Base-by-base conservation (phyloP, 176 grass and related monocot genomes). In the Oryza meyeriana region DNA sequence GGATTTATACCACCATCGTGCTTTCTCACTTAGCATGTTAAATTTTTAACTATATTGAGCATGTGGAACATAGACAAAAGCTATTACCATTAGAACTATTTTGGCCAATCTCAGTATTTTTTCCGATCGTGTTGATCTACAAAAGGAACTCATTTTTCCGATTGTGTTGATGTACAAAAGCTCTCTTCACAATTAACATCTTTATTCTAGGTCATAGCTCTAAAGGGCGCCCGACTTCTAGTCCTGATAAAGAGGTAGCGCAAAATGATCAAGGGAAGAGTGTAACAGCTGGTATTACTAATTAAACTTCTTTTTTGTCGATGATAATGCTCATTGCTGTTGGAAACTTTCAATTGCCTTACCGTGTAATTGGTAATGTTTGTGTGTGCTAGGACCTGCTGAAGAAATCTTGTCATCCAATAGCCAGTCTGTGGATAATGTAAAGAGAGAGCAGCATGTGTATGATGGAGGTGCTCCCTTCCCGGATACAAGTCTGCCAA, bases 141-240 rank as follows among this genome's bases (percentile, higher is more conserved):
- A 38, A 73, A 66, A 77, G 55, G 27, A 42, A 11, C 36, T 36
- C 27, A 66, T 48, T 77, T 81, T 66, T 75, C 39, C 57, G 41
- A 4, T 2, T 33, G 4, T 22, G 17, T 55, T 55, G 48, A 47
- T 79, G 20, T 68, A 73, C 41, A 39, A 74, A 66, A 77, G 16
- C 36, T 36, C 28, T 67, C 63, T 77, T 82, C 61, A 79, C 48
- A 64, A 42, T 50, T 81, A 22, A n/a, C 11, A 6, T 59, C 57
- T 33, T 77, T 88, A 69, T 88, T 81, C 10, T 74, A 99, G 96
- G 96, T 71, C 89, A 92, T 80, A 93, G 82, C 82, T 99, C 78
- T 0, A 92, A 94, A 88, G 87, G 80, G 5, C 89, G 83, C 18
- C 87, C 89, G 3, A 88, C 76, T 67, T 95, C 87, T 90, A 81